A percentile compares a stretch with the other conserved stretches of the same genome.
Conservation (phyloP, 331 rosid species). For the Cydonia oblonga region DNA sequence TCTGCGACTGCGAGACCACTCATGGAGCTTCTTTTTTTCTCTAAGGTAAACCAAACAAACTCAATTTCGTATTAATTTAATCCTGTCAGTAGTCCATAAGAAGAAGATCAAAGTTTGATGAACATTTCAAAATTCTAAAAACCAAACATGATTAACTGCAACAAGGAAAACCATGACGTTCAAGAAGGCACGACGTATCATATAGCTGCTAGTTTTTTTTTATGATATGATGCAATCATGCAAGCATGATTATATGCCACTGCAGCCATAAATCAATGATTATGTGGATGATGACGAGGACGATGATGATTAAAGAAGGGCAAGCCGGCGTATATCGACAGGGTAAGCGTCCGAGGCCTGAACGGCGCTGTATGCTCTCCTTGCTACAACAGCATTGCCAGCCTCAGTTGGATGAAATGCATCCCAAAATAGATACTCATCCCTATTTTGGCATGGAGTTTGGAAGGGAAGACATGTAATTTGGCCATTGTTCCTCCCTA, state of each 20-base stretch:
- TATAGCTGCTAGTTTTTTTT: neutral
- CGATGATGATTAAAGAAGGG: slow-evolving; percentile 26
- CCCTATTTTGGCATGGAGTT: slow-evolving; percentile 61
- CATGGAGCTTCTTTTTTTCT: neutral
- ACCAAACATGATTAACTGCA: neutral
- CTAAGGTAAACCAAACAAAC: neutral
- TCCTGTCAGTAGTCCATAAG: neutral
- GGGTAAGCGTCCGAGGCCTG: slow-evolving; percentile 90
- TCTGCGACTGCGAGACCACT: neutral
- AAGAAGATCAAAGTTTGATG: neutral
- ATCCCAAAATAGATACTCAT: slow-evolving; percentile 69
- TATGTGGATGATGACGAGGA: neutral
- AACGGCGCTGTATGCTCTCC: slow-evolving; percentile 70
- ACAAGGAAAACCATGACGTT: neutral
- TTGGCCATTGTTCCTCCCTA: slow-evolving; percentile 92
- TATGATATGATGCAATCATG: neutral
- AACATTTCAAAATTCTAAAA: neutral
- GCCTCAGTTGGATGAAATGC: slow-evolving; percentile 91
- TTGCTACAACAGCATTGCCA: slow-evolving; percentile 46
- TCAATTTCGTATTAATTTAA: neutral
- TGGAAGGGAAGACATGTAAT: slow-evolving; percentile 77
- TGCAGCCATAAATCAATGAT: neutral
- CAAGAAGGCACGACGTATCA: neutral
- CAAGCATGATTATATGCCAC: neutral
- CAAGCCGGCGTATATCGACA: slow-evolving; percentile 57